phyloP scores from a whole-genome alignment of 2,329 filamentous ascomycete species.

The Ilyonectria mors-panacis region DNA sequence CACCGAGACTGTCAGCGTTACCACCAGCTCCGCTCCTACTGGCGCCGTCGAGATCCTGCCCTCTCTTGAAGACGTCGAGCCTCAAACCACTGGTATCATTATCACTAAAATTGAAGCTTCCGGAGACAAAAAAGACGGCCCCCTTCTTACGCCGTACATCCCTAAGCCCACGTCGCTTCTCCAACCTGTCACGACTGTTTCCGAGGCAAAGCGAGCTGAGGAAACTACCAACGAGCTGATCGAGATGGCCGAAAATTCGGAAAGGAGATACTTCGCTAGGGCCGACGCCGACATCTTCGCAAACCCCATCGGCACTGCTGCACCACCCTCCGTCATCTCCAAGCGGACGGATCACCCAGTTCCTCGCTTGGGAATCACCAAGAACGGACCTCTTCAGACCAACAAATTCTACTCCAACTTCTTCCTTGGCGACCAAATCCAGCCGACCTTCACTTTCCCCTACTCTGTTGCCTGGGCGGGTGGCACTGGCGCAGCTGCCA shows the following conservation, averaged over 20 bases:
- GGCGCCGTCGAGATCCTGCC: slow-evolving; percentile 50
- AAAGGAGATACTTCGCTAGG: slow-evolving; percentile 37
- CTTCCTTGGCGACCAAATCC: slow-evolving; percentile 80
- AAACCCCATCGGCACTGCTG: slow-evolving; percentile 66
- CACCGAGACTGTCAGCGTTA: slow-evolving; percentile 45
- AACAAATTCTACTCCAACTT: slow-evolving; percentile 90
- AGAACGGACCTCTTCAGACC: slow-evolving; percentile 71
- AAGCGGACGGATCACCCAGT: slow-evolving; percentile 71
- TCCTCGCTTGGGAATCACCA: slow-evolving; percentile 65
- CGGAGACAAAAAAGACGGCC: slow-evolving; percentile 36
- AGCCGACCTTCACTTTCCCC: slow-evolving; percentile 81
- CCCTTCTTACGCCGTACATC: slow-evolving; percentile 52
- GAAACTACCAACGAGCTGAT: slow-evolving; percentile 30
- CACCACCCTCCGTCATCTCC: slow-evolving; percentile 65
- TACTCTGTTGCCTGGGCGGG: slow-evolving; percentile 79
- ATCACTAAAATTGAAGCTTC: slow-evolving; percentile 42
- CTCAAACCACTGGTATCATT: slow-evolving; percentile 52
- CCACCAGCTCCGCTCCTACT: slow-evolving; percentile 43
- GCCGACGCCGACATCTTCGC: slow-evolving; percentile 67
- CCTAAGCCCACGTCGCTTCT: slow-evolving; percentile 56
- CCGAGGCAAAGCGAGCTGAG: slow-evolving; percentile 42
- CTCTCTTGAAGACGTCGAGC: slow-evolving; percentile 47
- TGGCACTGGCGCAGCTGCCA: slow-evolving; percentile 72
- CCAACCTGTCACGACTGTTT: slow-evolving; percentile 38
- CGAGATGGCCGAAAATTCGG: slow-evolving; percentile 37